Conservation (phyloP, 768 basidiomycete genomes). For the Tephrocybe rancida region DNA sequence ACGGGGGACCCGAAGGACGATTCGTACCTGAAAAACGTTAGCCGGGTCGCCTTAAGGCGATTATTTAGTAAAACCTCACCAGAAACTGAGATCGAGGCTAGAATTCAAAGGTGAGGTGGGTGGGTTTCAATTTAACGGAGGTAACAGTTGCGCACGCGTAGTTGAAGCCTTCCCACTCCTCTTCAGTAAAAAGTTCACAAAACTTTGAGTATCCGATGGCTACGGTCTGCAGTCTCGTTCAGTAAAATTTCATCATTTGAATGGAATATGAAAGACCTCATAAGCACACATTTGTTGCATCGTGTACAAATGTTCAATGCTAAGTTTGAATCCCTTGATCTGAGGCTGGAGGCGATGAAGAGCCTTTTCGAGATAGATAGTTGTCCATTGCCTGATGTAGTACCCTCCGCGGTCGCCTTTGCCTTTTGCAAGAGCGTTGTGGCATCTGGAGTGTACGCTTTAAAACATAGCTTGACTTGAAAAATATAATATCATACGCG, state of each 20-base stretch:
- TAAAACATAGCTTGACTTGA: neutral
- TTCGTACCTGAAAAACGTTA: slow-evolving; percentile 46
- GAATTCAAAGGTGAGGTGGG: too few relatives aligned
- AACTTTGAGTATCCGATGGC: slow-evolving; percentile 91
- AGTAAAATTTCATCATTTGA: slow-evolving; percentile 1
- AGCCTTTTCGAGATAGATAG: slow-evolving; percentile 72
- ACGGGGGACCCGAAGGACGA: slow-evolving; percentile 84
- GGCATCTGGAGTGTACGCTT: slow-evolving; percentile 44
- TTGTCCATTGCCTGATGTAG: slow-evolving; percentile 68
- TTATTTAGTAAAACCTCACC: slow-evolving; percentile 33
- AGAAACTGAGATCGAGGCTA: slow-evolving; percentile 69
- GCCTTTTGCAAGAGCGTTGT: slow-evolving; percentile 50
- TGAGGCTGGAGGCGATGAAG: slow-evolving; percentile 57
- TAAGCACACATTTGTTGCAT: slow-evolving; percentile 88
- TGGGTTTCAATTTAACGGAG: too few relatives aligned
- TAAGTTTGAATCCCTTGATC: slow-evolving; percentile 63
- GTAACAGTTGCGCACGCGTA: too few relatives aligned
- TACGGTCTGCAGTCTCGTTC: slow-evolving; percentile 61
- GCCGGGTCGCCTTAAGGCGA: neutral
- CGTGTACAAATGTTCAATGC: slow-evolving; percentile 68
- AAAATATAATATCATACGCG: slow-evolving; percentile 44
- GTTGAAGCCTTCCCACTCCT: slow-evolving; percentile 93
- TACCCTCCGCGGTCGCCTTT: slow-evolving; percentile 58
- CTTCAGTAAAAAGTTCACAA: slow-evolving; percentile 86
- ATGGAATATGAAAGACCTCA: slow-evolving; percentile 51